Base-by-base conservation (phyloP, 768 basidiomycete species). In the Mycena kentingensis region DNA sequence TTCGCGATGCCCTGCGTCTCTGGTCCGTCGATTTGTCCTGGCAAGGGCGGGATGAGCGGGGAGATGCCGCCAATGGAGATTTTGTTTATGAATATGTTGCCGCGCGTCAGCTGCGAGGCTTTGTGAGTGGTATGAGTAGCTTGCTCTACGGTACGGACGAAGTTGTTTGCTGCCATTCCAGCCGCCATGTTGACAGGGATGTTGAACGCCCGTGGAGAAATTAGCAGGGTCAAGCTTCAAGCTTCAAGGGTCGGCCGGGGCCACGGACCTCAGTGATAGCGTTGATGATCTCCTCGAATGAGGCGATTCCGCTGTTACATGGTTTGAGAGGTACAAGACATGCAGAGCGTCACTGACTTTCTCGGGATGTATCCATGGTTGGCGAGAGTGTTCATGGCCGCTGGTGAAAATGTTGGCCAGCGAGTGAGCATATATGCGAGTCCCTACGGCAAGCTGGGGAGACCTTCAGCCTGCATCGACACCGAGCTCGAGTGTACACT, bases 331-430 rank as follows among this genome's bases (percentile, higher is more conserved):
- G 31, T 4, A 34, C 3, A 10, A 15, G 2, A 45, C 12, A 26
- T 19, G 5, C 7, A n/a, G 15, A 25, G 22, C 29, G 10, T 1
- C 16, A 27, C 46, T 3, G 28, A 58, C 56, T 54, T 58, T 50
- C 51, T 45, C 4, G 58, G 46, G 34, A 59, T 59, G 39, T 50
- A n/a, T n/a, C n/a, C n/a, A n/a, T n/a, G n/a, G n/a, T n/a, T n/a
- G n/a, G n/a, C n/a, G n/a, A n/a, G n/a, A 51, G 58, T 59, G 52
- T 59, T 59, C 58, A 59, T 55, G 27, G 57, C 54, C 26, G 58
- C 54, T 59, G 29, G n/a, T n/a, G n/a, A 4, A 50, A 22, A 19
- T 31, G 19, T 10, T 3, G 13, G 36, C 49, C 25, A 51, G 32
- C 41, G 24, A n/a, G 15, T 5, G 13, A 36, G 19, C 5, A 2